A percentile compares a stretch with the other conserved stretches of the same genome.
These are phyloP conservation scores for Lasiosphaeria hispida DNA, from an alignment of 495 filamentous ascomycete species.

Conservation along the genomic window DNA sequence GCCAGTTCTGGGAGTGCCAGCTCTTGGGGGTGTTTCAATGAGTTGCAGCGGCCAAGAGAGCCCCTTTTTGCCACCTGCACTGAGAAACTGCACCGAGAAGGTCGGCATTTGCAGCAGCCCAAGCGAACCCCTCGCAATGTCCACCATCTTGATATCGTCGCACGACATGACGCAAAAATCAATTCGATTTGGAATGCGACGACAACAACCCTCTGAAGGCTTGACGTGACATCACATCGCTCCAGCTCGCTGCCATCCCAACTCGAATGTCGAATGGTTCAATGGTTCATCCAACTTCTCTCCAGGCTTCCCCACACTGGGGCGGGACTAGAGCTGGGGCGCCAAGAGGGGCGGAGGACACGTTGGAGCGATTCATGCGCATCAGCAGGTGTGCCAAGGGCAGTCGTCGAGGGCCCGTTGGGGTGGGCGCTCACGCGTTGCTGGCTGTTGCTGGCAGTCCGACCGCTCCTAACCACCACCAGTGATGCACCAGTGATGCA, in stretches of 20 bases:
- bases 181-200: too few species aligned
- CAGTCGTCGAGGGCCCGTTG: not conserved
- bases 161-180: not conserved
- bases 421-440: not conserved
- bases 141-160: not conserved
- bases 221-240: too few species aligned
- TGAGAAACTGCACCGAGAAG: not conserved
- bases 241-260: too few species aligned
- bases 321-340: too few species aligned
- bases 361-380: too few species aligned
- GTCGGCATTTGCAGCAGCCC: not conserved
- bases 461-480: not conserved
- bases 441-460: not conserved
- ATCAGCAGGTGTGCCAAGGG: too few species aligned
- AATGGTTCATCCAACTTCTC: too few species aligned
- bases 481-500: not conserved
- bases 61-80: conserved; percentile 1
- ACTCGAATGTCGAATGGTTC: too few species aligned
- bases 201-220: too few species aligned
- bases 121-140: not conserved
- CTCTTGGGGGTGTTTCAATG: not conserved
- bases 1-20: not conserved
- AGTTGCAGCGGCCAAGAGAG: not conserved
- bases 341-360: too few species aligned
- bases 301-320: too few species aligned